Percentiles rank a stretch among this genome's conserved stretches.
Evolutionary conservation across 2,329 filamentous ascomycete species (phyloP).

Genomic region (Rutstroemia sydowiana): DNA sequence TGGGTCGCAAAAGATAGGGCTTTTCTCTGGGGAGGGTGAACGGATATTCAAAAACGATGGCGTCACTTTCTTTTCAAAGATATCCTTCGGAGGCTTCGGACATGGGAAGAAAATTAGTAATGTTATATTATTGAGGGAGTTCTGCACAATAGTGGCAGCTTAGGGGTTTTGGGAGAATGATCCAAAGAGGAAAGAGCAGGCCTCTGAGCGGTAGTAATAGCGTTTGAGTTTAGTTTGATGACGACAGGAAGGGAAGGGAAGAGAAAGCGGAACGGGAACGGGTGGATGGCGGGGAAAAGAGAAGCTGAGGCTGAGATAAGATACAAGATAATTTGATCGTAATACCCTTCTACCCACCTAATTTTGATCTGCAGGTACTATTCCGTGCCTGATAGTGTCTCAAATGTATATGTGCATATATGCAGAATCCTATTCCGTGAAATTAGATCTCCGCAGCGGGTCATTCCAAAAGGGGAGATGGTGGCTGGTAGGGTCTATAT

Average conservation of each 20-base stretch:
- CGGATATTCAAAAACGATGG: background rate
- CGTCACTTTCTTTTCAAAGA: background rate
- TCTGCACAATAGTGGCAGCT: background rate
- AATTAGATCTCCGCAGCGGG: too few relatives aligned
- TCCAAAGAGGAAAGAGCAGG: background rate
- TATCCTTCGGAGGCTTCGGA: background rate
- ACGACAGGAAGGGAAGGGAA: background rate
- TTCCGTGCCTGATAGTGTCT: background rate
- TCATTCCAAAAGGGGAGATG: too few relatives aligned
- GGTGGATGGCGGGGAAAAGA: background rate
- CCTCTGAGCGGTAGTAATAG: background rate
- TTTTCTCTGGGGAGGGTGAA: background rate
- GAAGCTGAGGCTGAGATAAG: background rate
- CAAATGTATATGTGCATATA: too few relatives aligned
- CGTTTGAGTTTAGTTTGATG: background rate
- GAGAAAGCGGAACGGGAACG: background rate
- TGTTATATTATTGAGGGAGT: background rate
- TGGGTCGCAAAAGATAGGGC: conserved; percentile 2
- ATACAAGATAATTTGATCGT: background rate
- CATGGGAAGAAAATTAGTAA: background rate
- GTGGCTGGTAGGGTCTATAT: too few relatives aligned
- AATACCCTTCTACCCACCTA: background rate
- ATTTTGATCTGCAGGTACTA: background rate
- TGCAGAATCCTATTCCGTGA: too few relatives aligned
- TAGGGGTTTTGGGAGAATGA: background rate